phyloP scores from a whole-genome alignment of 129 eudicot species.

The Escallonia herrerae region DNA sequence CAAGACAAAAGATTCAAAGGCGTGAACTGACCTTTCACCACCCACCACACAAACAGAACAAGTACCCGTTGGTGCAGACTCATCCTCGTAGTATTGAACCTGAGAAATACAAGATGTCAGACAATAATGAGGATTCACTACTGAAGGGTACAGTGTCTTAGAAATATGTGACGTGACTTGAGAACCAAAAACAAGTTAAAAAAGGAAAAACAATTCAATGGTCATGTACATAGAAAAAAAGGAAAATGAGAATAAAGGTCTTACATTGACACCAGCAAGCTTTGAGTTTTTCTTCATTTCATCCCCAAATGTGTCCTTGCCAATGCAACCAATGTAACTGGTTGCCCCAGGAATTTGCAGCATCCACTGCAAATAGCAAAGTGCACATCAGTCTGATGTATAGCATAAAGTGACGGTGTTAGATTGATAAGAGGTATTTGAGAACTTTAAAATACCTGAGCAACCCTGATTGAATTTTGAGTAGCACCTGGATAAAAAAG shows the following conservation, averaged over 20 bases:
- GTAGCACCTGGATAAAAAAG: conserved; percentile 60
- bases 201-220: background rate
- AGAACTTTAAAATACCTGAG: conserved; percentile 44
- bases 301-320: conserved; percentile 85
- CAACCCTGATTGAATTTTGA: conserved; percentile 84
- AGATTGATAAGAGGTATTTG: too few relatives aligned
- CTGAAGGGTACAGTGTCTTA: background rate
- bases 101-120: conserved; percentile 8
- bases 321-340: conserved; percentile 74
- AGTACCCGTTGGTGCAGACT: conserved; percentile 70
- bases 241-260: conserved; percentile 14
- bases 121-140: background rate
- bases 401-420: background rate
- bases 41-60: conserved; percentile 83
- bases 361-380: conserved; percentile 55
- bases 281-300: conserved; percentile 63
- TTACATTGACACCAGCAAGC: conserved; percentile 63
- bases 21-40: conserved; percentile 62
- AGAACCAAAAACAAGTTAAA: background rate
- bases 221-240: background rate
- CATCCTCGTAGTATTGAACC: conserved; percentile 79
- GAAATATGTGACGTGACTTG: background rate
- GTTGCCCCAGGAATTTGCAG: conserved; percentile 86
- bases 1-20: too few relatives aligned
- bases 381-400: background rate